Percentiles rank a stretch among this genome's conserved stretches.
phyloP scores from a whole-genome alignment of 2,329 filamentous ascomycete species.

The Aureobasidium sp. region DNA sequence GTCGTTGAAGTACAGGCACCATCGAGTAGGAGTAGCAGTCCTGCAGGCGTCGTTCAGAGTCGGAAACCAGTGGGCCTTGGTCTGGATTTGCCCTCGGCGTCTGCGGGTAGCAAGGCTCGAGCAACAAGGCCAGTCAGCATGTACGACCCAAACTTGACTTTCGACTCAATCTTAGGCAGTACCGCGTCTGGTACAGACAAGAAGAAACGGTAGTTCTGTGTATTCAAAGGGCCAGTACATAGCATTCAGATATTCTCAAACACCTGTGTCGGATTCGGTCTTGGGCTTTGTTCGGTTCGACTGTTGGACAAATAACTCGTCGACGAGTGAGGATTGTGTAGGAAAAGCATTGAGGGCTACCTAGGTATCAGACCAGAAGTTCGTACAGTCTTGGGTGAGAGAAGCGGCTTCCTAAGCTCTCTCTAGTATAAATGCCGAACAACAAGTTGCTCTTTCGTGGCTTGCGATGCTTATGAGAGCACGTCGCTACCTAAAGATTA shows the following conservation, averaged over 20 bases:
- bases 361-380: not conserved
- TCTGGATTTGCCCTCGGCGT: constrained; percentile 38
- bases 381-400: not conserved
- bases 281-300: not conserved
- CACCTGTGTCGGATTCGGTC: not conserved
- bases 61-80: constrained; percentile 37
- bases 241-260: not conserved
- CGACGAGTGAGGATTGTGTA: not conserved
- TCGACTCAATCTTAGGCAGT: constrained; percentile 38
- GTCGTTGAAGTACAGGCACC: not conserved
- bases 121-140: constrained; percentile 22
- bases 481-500: not conserved
- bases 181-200: not conserved
- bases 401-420: not conserved
- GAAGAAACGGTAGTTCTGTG: not conserved
- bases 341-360: not conserved
- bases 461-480: not conserved
- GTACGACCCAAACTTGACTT: constrained; percentile 36
- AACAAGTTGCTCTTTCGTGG: not conserved
- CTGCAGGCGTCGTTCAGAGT: constrained; percentile 15
- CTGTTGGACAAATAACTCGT: not conserved
- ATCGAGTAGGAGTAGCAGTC: constrained; percentile 13
- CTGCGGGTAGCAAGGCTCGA: constrained; percentile 24
- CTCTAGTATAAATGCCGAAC: not conserved
- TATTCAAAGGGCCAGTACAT: not conserved